These are phyloP conservation scores for Parathielavia appendiculata DNA, from an alignment of 495 filamentous ascomycete genomes.

Conservation along the genomic window DNA sequence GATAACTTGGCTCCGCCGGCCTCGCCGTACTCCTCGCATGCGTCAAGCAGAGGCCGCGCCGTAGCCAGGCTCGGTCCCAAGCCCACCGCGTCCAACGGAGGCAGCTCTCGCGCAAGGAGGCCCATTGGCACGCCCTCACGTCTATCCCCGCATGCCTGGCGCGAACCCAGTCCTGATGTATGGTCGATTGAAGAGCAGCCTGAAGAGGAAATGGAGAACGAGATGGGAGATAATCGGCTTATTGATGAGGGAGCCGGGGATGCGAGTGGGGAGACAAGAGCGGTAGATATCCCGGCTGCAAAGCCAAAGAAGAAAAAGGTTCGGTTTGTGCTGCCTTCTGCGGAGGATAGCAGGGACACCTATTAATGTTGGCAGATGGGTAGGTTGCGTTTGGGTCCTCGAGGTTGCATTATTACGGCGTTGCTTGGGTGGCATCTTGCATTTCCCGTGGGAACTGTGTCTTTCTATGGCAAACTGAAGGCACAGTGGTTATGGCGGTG, in stretches of 20 bases:
- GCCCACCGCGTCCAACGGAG: neutral
- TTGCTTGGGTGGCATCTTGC: slow-evolving; percentile 4
- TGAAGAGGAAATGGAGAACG: slow-evolving; percentile 36
- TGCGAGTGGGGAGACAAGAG: slow-evolving; percentile 26
- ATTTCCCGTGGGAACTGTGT: neutral
- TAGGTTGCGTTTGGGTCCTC: neutral
- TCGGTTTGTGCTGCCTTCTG: slow-evolving; percentile 44
- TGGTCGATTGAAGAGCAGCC: slow-evolving; percentile 49
- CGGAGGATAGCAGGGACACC: slow-evolving; percentile 23
- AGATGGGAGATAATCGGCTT: slow-evolving; percentile 29
- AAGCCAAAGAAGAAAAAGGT: slow-evolving; percentile 48
- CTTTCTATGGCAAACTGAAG: too few relatives aligned
- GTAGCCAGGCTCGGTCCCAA: neutral
- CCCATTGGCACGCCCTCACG: neutral
- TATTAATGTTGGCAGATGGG: neutral
- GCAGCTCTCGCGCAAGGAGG: neutral
- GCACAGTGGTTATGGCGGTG: too few relatives aligned
- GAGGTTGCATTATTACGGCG: slow-evolving; percentile 8
- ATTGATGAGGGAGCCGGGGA: slow-evolving; percentile 5
- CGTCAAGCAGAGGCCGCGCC: slow-evolving; percentile 17
- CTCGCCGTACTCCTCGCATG: neutral
- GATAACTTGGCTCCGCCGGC: neutral
- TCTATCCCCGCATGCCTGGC: slow-evolving; percentile 41
- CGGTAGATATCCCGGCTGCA: slow-evolving; percentile 41
- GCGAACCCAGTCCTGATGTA: slow-evolving; percentile 49